A percentile compares a stretch with the other conserved stretches of the same genome.
phyloP scores from a whole-genome alignment of 768 basidiomycete species.

The Exsudoporus frostii region DNA sequence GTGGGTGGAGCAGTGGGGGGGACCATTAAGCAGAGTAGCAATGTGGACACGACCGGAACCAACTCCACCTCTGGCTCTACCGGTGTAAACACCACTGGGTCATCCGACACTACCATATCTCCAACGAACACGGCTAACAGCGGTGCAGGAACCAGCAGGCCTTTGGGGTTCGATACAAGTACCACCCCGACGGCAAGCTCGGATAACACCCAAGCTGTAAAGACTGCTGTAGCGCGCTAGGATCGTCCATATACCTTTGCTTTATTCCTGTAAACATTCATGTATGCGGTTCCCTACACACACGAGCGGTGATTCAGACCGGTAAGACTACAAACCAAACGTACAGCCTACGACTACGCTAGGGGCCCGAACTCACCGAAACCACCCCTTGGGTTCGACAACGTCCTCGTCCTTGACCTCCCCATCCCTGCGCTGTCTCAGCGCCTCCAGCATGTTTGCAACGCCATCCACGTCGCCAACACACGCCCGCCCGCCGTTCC shows the following conservation, averaged over 20 bases:
- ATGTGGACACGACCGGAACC: background rate
- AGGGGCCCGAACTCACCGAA: conserved; percentile 31
- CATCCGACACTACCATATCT: background rate
- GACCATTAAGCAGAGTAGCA: conserved; percentile 32
- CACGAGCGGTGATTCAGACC: background rate
- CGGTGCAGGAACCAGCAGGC: background rate
- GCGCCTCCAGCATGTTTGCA: conserved; percentile 57
- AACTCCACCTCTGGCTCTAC: background rate
- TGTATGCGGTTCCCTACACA: background rate
- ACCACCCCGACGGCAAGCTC: no score
- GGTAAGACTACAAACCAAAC: background rate
- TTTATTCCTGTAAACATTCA: background rate
- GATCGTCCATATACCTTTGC: no score
- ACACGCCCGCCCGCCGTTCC: conserved; percentile 61
- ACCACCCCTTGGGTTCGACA: conserved; percentile 54
- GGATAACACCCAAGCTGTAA: background rate
- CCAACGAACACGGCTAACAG: rapidly evolving
- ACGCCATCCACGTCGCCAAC: conserved; percentile 71
- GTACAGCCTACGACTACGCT: background rate
- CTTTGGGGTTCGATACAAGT: no score
- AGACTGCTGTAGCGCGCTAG: background rate
- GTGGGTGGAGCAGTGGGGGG: conserved; percentile 62
- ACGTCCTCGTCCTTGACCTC: conserved; percentile 45
- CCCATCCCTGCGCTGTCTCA: conserved; percentile 67
- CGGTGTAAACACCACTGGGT: rapidly evolving